These are phyloP conservation scores for Tricholoma flavovirens DNA, from an alignment of 768 basidiomycete species.

Conservation along the genomic window DNA sequence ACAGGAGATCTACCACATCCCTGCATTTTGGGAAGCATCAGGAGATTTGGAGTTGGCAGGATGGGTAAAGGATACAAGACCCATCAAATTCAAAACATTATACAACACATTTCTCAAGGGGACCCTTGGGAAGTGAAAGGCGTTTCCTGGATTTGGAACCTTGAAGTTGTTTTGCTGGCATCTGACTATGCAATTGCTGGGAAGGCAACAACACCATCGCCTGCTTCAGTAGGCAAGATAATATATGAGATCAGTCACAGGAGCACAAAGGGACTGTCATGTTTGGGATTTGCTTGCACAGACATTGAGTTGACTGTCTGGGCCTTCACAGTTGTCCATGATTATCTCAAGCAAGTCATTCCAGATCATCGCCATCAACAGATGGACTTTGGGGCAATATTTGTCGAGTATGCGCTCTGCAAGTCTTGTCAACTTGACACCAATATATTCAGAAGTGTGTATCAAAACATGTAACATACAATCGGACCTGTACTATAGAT, in stretches of 20 bases:
- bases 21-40: too few species aligned
- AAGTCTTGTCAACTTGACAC: not conserved
- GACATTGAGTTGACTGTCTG: not conserved
- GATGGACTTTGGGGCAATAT: not conserved
- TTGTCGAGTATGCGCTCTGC: not conserved
- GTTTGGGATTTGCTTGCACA: not conserved
- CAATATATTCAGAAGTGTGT: not conserved
- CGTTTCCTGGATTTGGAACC: not conserved
- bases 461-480: not conserved
- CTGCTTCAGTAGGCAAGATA: not conserved
- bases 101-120: not conserved
- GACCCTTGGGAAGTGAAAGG: not conserved
- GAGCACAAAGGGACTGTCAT: not conserved
- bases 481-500: not conserved
- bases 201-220: not conserved
- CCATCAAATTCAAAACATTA: not conserved
- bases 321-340: not conserved
- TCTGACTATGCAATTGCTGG: not conserved
- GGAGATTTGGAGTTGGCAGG: too few species aligned
- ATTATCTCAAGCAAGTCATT: not conserved
- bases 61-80: not conserved
- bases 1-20: too few species aligned
- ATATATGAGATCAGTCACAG: not conserved
- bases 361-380: not conserved
- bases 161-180: not conserved